These are phyloP conservation scores for Talaromyces sp. DNA, from an alignment of 2,329 filamentous ascomycete species.

Conservation along the genomic window DNA sequence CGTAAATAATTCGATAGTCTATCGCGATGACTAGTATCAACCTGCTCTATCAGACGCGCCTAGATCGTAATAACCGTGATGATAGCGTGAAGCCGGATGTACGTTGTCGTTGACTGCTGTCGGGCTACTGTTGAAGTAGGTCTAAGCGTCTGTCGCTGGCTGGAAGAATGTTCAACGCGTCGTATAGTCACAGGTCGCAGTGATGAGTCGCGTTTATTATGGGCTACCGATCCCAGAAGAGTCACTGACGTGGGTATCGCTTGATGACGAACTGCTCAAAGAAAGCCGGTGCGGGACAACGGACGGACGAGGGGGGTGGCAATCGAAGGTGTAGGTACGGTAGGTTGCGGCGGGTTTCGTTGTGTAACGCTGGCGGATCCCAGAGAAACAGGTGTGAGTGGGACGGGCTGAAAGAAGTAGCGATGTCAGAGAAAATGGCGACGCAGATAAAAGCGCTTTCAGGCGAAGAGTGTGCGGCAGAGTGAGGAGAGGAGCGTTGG, in stretches of 20 bases:
- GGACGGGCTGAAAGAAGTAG: not conserved
- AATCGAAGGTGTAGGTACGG: not conserved
- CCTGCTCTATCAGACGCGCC: not conserved
- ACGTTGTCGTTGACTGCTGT: not conserved
- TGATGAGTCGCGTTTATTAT: not conserved
- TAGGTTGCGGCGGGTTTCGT: not conserved
- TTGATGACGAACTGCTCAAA: not conserved
- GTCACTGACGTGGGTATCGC: not conserved
- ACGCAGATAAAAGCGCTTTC: not conserved
- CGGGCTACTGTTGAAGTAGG: not conserved
- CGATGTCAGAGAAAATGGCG: not conserved
- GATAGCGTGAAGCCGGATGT: not conserved
- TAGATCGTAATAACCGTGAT: not conserved
- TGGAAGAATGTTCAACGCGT: not conserved
- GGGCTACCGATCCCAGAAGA: not conserved
- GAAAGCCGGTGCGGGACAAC: not conserved
- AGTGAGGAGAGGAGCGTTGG: not conserved
- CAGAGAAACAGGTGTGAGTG: not conserved
- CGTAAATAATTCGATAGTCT: slow-evolving; percentile 4
- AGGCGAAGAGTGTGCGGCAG: not conserved
- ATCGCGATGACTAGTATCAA: not conserved
- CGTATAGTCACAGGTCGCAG: not conserved
- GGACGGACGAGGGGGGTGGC: not conserved
- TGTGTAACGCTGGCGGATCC: not conserved
- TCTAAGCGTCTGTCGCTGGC: not conserved